Evolutionary conservation across 495 filamentous ascomycete genomes (phyloP), one percentile per base, ranked within the genome.

Genomic region (Hypoxylon fuscum): DNA sequence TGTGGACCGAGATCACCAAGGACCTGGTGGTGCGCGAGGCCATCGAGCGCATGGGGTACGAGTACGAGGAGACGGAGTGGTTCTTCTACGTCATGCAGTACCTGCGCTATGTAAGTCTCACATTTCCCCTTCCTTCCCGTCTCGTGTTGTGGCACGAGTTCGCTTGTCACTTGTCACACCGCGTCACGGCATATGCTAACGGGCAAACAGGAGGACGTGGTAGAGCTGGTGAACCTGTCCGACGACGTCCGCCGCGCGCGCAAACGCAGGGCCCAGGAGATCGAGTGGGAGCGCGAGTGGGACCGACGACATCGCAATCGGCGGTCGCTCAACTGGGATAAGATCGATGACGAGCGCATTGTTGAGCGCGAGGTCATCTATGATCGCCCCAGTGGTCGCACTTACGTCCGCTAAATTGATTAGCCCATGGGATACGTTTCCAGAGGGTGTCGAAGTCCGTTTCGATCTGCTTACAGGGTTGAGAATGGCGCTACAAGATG

Each of bases 1-100:
- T 96, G 73, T 98, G 96, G 96, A 98, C 95, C 0, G 95, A 98
- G 72, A 93, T 98, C 65, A 96, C 93, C 6, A 97, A 96, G 77
- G 92, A 96, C 64, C 74, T 98, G 43, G 92, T 98, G 10, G 82
- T 88, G 34, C 84, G 86, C 52, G 94, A 98, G 69, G 96, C 95
- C 0, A 91, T 98, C 62, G 88, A 96, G 58, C 77, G 87, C 48
- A 72, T 86, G 55, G 92, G 92, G 0, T 98, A 96, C 74, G 90
- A 92, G 63, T 98, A 86, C 68, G 93, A 98, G 68, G 94, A 98
- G 78, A 95, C 91, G 1, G 89, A 91, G 46, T 85, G 77, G 44
- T 96, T 90, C 74, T 98, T 90, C 74, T 98, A 97, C 69, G 84
- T 98, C 31, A 93, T 96, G 77, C 88, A 93, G 55, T 97, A 96